A percentile compares a stretch with the other conserved stretches of the same genome.
Conservation (phyloP, 768 basidiomycete species). For the Pleurotus cornucopiae region DNA sequence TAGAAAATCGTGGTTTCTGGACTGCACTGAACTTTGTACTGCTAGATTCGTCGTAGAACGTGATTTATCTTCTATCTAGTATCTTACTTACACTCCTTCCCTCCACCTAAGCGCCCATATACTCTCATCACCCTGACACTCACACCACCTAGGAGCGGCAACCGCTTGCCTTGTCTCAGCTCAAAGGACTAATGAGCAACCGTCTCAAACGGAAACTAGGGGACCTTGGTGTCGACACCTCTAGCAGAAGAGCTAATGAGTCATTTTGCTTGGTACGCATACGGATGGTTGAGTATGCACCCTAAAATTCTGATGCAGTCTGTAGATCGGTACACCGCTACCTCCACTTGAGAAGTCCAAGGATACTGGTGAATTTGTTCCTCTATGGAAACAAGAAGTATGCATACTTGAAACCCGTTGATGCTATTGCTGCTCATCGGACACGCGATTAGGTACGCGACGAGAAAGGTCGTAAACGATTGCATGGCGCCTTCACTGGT, state of each 20-base stretch:
- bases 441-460: constrained; percentile 65
- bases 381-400: constrained; percentile 97
- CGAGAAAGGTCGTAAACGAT: constrained; percentile 84
- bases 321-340: constrained; percentile 88
- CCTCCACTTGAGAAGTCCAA: constrained; percentile 93
- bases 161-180: too few species aligned
- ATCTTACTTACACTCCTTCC: too few species aligned
- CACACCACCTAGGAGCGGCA: too few species aligned
- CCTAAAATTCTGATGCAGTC: not conserved
- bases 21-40: too few species aligned
- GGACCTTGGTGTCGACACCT: constrained; percentile 70
- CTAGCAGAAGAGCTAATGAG: constrained; percentile 70
- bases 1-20: too few species aligned
- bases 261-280: constrained; percentile 74
- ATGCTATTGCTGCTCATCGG: too few species aligned
- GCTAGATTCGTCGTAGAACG: too few species aligned
- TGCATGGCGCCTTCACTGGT: constrained; percentile 99
- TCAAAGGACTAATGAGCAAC: constrained; percentile 28
- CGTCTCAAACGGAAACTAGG: constrained; percentile 84
- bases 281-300: constrained; percentile 9
- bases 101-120: too few species aligned
- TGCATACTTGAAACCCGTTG: constrained; percentile 13
- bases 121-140: too few species aligned
- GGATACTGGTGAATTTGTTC: constrained; percentile 92
- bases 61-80: too few species aligned